These are phyloP conservation scores for Sporobolomyces phaffii DNA, from an alignment of 768 basidiomycete genomes.

Conservation along the genomic window DNA sequence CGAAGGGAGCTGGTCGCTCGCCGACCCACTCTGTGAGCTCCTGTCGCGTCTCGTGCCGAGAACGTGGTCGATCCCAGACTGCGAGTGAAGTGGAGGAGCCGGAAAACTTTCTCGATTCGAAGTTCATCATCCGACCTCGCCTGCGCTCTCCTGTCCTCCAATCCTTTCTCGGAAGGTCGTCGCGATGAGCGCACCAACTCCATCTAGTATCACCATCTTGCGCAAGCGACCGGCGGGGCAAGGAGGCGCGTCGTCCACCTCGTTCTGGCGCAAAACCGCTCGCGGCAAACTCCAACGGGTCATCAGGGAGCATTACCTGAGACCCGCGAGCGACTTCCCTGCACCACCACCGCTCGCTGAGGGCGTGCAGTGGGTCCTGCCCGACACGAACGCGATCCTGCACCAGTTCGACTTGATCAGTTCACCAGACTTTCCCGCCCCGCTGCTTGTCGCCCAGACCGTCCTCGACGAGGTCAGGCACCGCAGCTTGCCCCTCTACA, in stretches of 20 bases:
- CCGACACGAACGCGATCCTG: slow-evolving; percentile 92
- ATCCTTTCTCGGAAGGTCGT: too few species aligned
- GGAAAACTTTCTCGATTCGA: not conserved
- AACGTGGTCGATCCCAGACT: not conserved
- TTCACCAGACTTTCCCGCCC: slow-evolving; percentile 64
- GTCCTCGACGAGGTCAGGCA: slow-evolving; percentile 95
- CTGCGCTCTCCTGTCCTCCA: not conserved
- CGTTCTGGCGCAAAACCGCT: slow-evolving; percentile 71
- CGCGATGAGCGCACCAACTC: not conserved
- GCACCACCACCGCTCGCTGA: slow-evolving; percentile 35
- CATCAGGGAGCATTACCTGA: slow-evolving; percentile 83
- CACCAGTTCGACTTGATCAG: slow-evolving; percentile 96
- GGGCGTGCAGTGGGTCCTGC: slow-evolving; percentile 73
- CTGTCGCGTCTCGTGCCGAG: too few species aligned
- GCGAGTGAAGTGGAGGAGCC: too few species aligned
- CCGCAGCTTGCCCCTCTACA: slow-evolving; percentile 83
- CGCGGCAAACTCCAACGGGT: slow-evolving; percentile 95
- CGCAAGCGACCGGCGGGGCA: slow-evolving; percentile 14
- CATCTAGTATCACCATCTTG: slow-evolving; percentile 22
- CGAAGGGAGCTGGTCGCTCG: too few species aligned
- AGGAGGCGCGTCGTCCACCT: not conserved
- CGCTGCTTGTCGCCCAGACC: slow-evolving; percentile 86
- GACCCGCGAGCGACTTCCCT: slow-evolving; percentile 51
- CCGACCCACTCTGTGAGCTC: too few species aligned
- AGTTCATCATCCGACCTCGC: not conserved